Conservation (phyloP, 2,329 filamentous ascomycete species). For the Trichophyton rubrum region DNA sequence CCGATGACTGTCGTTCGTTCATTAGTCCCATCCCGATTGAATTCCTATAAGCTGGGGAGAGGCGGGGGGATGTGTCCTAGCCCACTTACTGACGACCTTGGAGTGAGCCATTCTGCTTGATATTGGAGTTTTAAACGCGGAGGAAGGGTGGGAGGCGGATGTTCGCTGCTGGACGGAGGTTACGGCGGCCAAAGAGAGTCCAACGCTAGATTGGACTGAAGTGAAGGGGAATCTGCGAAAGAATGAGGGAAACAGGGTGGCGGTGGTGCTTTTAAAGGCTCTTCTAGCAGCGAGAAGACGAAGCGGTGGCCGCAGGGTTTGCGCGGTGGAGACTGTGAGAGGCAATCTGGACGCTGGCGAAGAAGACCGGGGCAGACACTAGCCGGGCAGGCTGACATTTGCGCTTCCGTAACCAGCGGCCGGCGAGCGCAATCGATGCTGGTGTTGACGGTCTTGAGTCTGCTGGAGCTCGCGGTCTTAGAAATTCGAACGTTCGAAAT, state of each 20-base stretch:
- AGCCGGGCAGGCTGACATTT: neutral
- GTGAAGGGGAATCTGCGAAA: conserved; percentile 52
- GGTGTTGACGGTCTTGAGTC: no score
- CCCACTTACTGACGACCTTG: conserved; percentile 70
- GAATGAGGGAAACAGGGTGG: conserved; percentile 85
- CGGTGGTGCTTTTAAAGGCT: conserved; percentile 31
- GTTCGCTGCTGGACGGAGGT: conserved; percentile 53
- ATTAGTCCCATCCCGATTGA: neutral
- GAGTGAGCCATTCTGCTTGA: conserved; percentile 63
- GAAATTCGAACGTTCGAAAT: conserved; percentile 4
- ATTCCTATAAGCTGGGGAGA: no score
- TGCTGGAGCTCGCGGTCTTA: neutral
- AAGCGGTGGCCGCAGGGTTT: neutral
- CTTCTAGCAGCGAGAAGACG: neutral
- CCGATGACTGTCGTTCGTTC: conserved; percentile 50
- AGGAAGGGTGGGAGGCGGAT: conserved; percentile 29
- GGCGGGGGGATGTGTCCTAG: neutral
- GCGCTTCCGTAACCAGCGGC: neutral
- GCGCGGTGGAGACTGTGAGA: neutral
- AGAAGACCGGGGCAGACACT: neutral
- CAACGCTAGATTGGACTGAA: conserved; percentile 59
- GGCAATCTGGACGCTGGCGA: neutral
- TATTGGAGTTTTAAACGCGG: conserved; percentile 18
- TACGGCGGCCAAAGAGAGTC: conserved; percentile 60
- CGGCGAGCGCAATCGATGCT: no score